Percentiles rank a stretch among this genome's conserved stretches.
phyloP scores from a whole-genome alignment of 768 basidiomycete genomes.

The Collybia mongolica region DNA sequence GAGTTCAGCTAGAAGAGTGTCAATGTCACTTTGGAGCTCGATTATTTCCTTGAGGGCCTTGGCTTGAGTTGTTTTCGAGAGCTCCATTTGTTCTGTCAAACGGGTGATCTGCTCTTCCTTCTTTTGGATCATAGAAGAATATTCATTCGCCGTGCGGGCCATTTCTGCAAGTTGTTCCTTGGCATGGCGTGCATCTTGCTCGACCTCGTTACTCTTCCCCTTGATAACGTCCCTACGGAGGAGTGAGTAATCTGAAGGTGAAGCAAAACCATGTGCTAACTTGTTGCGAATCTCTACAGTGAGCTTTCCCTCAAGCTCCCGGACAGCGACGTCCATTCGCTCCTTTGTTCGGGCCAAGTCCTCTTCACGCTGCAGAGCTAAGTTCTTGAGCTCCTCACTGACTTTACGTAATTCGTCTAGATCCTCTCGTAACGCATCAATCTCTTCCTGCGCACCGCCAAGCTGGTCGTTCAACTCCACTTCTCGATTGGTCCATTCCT shows the following conservation, averaged over 20 bases:
- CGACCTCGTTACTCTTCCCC: slow-evolving; percentile 57
- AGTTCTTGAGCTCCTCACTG: slow-evolving; percentile 66
- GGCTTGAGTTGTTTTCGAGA: slow-evolving; percentile 53
- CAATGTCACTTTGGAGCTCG: slow-evolving; percentile 70
- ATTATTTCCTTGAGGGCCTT: slow-evolving; percentile 55
- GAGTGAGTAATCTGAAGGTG: not conserved
- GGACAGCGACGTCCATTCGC: slow-evolving; percentile 59
- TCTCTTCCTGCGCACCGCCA: slow-evolving; percentile 53
- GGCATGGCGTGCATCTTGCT: slow-evolving; percentile 65
- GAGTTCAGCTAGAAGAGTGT: slow-evolving; percentile 62
- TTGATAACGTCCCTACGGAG: slow-evolving; percentile 59
- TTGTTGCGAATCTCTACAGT: slow-evolving; percentile 59
- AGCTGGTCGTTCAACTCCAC: slow-evolving; percentile 58
- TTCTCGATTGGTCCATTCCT: slow-evolving; percentile 65
- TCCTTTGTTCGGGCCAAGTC: slow-evolving; percentile 75
- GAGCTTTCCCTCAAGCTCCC: slow-evolving; percentile 73
- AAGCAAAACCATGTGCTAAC: slow-evolving; percentile 37
- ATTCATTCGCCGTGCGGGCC: slow-evolving; percentile 73
- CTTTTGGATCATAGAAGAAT: slow-evolving; percentile 69
- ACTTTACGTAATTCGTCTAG: slow-evolving; percentile 63
- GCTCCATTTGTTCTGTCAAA: slow-evolving; percentile 52
- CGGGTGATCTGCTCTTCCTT: slow-evolving; percentile 71
- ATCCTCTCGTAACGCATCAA: slow-evolving; percentile 55
- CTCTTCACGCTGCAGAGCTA: slow-evolving; percentile 76
- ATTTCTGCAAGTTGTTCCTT: slow-evolving; percentile 80